Evolutionary conservation across 1,284 basidiomycete genomes (phyloP).

Genomic region (Gastroboletus turbinatus): DNA sequence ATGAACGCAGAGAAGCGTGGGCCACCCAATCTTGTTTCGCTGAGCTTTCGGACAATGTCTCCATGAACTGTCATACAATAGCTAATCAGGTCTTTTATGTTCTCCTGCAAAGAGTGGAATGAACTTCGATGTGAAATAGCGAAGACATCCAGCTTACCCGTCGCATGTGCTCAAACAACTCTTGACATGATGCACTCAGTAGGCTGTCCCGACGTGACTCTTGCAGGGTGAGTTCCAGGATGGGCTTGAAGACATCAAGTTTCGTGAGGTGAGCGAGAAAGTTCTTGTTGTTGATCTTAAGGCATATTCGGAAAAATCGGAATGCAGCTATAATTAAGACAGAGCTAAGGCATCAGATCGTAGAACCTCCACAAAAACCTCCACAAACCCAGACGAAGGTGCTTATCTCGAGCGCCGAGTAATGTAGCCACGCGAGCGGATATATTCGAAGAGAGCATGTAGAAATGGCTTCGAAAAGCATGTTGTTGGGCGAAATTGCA

Average conservation of each 20-base stretch:
- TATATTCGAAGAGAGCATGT: slow-evolving; percentile 79
- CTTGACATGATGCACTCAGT: slow-evolving; percentile 91
- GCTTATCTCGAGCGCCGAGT: slow-evolving; percentile 84
- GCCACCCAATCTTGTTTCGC: slow-evolving; percentile 60
- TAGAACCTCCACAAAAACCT: neutral
- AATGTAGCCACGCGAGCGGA: slow-evolving; percentile 74
- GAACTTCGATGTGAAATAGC: slow-evolving; percentile 3
- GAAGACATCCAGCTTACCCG: slow-evolving; percentile 52
- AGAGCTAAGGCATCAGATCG: slow-evolving; percentile 12
- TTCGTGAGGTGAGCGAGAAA: slow-evolving; percentile 84
- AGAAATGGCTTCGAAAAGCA: slow-evolving; percentile 88
- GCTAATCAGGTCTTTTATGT: slow-evolving; percentile 81
- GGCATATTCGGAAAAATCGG: slow-evolving; percentile 86
- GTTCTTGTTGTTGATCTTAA: slow-evolving; percentile 86
- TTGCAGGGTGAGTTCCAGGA: slow-evolving; percentile 78
- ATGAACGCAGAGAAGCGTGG: slow-evolving; percentile 74
- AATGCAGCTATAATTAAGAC: slow-evolving; percentile 64
- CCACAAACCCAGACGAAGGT: slow-evolving; percentile 80
- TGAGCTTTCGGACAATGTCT: slow-evolving; percentile 63
- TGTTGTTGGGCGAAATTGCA: slow-evolving; percentile 89
- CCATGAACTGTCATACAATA: slow-evolving; percentile 84
- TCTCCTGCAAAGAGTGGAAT: slow-evolving; percentile 57
- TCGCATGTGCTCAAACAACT: slow-evolving; percentile 90
- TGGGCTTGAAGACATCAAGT: slow-evolving; percentile 79
- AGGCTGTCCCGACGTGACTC: slow-evolving; percentile 91